Evolutionary conservation across 2,329 filamentous ascomycete species (phyloP).

Genomic region (Septoria linicola): DNA sequence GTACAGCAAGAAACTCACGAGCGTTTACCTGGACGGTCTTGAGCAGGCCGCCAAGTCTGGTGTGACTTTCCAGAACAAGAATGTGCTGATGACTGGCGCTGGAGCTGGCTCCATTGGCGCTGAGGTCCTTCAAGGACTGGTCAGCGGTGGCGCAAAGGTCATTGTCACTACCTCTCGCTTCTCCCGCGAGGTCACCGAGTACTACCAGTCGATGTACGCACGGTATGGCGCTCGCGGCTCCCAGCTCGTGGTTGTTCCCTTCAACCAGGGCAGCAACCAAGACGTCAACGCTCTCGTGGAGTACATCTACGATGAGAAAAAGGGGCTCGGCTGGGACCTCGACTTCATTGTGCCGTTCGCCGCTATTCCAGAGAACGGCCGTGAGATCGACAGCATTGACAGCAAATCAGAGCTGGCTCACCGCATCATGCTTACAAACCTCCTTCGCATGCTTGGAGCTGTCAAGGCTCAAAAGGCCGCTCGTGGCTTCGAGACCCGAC

Average conservation of each 20-base stretch:
- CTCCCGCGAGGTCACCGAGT: conserved; percentile 96
- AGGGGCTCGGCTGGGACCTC: conserved; percentile 94
- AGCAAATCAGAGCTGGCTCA: conserved; percentile 97
- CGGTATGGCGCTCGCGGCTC: conserved; percentile 91
- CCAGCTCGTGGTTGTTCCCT: conserved; percentile 95
- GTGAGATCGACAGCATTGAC: conserved; percentile 94
- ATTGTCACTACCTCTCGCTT: conserved; percentile 95
- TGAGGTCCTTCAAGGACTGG: conserved; percentile 90
- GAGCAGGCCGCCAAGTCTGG: conserved; percentile 84
- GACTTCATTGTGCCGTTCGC: conserved; percentile 96
- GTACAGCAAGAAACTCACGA: conserved; percentile 98
- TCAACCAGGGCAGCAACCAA: conserved; percentile 98
- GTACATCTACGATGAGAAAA: conserved; percentile 97
- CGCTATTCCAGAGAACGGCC: conserved; percentile 95
- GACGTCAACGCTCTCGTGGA: conserved; percentile 91
- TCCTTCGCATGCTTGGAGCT: conserved; percentile 82
- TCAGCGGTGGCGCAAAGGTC: conserved; percentile 95
- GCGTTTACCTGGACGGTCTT: conserved; percentile 85
- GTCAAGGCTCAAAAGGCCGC: conserved; percentile 89
- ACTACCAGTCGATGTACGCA: conserved; percentile 98
- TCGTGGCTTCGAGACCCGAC: conserved; percentile 88
- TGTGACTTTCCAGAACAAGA: conserved; percentile 90
- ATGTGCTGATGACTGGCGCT: conserved; percentile 96
- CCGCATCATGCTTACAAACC: conserved; percentile 97
- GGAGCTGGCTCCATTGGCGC: conserved; percentile 97